Evolutionary conservation across 1,284 basidiomycete genomes (phyloP), one percentile per base, ranked within the genome.

Genomic region (Vanrija humicola): DNA sequence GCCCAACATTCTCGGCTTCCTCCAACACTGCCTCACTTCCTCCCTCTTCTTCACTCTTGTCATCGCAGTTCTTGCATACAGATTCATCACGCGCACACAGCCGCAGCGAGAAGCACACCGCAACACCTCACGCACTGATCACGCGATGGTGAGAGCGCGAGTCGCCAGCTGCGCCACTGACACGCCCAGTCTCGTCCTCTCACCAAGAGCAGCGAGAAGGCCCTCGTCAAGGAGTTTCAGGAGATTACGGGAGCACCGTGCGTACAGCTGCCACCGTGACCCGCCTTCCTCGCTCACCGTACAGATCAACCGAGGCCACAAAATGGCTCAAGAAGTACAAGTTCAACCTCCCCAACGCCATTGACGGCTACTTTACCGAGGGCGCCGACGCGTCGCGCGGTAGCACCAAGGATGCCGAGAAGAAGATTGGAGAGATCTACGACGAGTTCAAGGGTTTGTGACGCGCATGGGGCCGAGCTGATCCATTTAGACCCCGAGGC

Each of bases 381-480:
- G 21, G 71, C 66, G 55, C 54, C 53, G 15, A 56, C 44, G 15
- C 50, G 1, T 48, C 48, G 0, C 16, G 38, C 6, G 45, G 44
- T 5, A 57, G 48, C 39, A 29, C 52, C 23, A 68, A 69, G 44
- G 65, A 54, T 12, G 61, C 64, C 45, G 69, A 70, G 55, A 74
- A 75, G 66, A 77, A 75, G 59, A 49, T 77, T 18, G 71, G 72
- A 15, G 72, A 72, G 34, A 68, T 78, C 26, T 78, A 73, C 70
- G 75, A 78, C 45, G 50, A 60, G 38, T 77, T 70, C 62, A 77
- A 76, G 60, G 76, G 77, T 77, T 48, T 38, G 70, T 55, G 21
- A 3, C 21, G 21, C 21, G 21, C 21, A 23, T 23, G 21, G 21
- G 21, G 21, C 21, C 21, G 3, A 5, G 21, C 21, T 8, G 18